Conservation (phyloP, 129 eudicot species). For the Erigeron canadensis region DNA sequence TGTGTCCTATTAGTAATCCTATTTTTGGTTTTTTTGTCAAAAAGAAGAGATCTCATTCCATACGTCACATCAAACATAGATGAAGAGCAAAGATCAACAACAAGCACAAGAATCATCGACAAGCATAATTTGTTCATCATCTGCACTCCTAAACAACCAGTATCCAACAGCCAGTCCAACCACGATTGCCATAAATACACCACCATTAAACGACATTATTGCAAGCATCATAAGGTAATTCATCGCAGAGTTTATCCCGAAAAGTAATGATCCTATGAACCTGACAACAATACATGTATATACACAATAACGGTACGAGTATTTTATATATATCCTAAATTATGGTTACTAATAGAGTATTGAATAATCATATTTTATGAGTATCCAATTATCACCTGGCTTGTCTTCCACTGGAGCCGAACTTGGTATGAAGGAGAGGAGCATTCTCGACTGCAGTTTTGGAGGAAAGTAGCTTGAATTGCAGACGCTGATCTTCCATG, state of each 20-base stretch:
- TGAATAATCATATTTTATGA: too few relatives aligned
- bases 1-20: too few relatives aligned
- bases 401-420: constrained; percentile 25
- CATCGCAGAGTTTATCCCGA: constrained; percentile 62
- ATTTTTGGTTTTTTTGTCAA: too few relatives aligned
- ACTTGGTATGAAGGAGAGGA: constrained; percentile 33
- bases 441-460: constrained; percentile 13
- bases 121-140: constrained; percentile 46
- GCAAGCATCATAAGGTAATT: constrained; percentile 80
- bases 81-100: constrained; percentile 37
- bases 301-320: too few relatives aligned
- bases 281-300: neutral
- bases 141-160: constrained; percentile 56
- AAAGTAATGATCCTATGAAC: constrained; percentile 48
- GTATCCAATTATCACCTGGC: neutral
- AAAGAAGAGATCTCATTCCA: too few relatives aligned
- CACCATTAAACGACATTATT: constrained; percentile 82
- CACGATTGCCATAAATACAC: constrained; percentile 63
- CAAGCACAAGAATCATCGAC: constrained; percentile 78
- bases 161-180: constrained; percentile 64
- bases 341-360: too few relatives aligned
- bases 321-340: too few relatives aligned
- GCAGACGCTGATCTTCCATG: constrained; percentile 73
- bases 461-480: constrained; percentile 37
- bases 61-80: too few relatives aligned